Evolutionary conservation across 257 asterid species (phyloP).

Genomic region (Ehretia macrophylla): DNA sequence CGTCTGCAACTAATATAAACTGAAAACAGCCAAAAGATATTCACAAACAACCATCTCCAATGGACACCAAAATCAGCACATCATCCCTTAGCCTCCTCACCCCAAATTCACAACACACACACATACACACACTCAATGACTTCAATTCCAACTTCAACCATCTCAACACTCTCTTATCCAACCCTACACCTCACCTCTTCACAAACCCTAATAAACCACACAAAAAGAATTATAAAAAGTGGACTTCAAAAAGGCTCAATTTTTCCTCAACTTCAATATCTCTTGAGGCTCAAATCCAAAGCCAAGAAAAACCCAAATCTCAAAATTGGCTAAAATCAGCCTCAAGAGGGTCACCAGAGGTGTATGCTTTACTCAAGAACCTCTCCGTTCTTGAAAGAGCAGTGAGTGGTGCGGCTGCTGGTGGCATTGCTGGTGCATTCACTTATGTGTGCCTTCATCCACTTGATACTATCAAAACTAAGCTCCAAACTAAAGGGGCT

Average conservation of each 20-base stretch:
- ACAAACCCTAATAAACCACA: conserved; percentile 19
- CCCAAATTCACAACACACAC: conserved; percentile 25
- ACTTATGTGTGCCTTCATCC: conserved; percentile 93
- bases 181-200: conserved; percentile 21
- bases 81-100: conserved; percentile 43
- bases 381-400: conserved; percentile 82
- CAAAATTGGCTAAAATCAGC: conserved; percentile 60
- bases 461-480: conserved; percentile 86
- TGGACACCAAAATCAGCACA: conserved; percentile 47
- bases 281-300: conserved; percentile 24
- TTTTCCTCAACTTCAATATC: conserved; percentile 70
- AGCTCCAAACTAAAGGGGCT: conserved; percentile 97
- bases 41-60: conserved; percentile 10
- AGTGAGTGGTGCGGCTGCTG: conserved; percentile 70
- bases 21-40: no score
- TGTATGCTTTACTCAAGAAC: conserved; percentile 61
- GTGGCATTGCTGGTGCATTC: conserved; percentile 96
- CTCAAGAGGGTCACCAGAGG: conserved; percentile 50
- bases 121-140: conserved; percentile 22
- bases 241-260: conserved; percentile 13
- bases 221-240: conserved; percentile 6
- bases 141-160: conserved; percentile 70
- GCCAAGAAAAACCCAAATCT: conserved; percentile 30
- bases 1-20: no score
- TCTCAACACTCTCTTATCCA: conserved; percentile 52